Base-by-base conservation (phyloP, 192 early-diverging fungal genomes). In the Obelidium mucronatum region DNA sequence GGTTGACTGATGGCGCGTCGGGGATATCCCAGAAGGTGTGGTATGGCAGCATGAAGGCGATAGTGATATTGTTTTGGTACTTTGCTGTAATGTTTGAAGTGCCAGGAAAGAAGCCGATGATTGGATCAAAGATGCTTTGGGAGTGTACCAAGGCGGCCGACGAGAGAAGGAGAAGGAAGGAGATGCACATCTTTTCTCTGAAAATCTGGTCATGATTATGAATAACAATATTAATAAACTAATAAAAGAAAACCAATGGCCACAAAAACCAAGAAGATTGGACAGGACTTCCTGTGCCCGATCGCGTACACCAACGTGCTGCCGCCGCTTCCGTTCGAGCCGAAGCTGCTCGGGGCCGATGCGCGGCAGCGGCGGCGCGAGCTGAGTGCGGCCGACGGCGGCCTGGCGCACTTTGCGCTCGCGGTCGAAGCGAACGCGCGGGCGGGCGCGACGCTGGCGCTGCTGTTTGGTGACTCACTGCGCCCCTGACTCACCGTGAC, bases 231-330 rank as follows among this genome's bases (percentile, higher is more conserved):
- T n/a, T n/a, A n/a, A n/a, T n/a, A n/a, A n/a, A n/a, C n/a, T n/a
- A n/a, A n/a, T n/a, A n/a, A n/a, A n/a, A n/a, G 11, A 48, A 48
- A 48, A 48, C 19, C 44, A 0, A 15, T 19, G 19, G 44, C 44
- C 8, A 24, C 11, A 35, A 68, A 35, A 44, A 52, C 53, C 19
- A 74, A 74, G 72, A 72, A 52, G 35, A 28, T 73, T 33, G 77
- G 77, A 39, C 68, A 78, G 28, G 77, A 79, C 78, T 79, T 79
- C 31, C 63, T 53, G 11, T 75, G 72, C 65, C 19, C 36, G 17
- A 62, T 68, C 40, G 39, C 31, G 42, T 75, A 59, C 54, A 19
- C 13, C 42, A 79, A 79, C 73, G 36, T 44, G 28, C 73, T 79
- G 34, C 78, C 78, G 11, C 73, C 42, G 0, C 72, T 59, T 22